Evolutionary conservation across 495 filamentous ascomycete genomes (phyloP), one percentile per base, ranked within the genome.

Genomic region (Penicillium bialowiezense): DNA sequence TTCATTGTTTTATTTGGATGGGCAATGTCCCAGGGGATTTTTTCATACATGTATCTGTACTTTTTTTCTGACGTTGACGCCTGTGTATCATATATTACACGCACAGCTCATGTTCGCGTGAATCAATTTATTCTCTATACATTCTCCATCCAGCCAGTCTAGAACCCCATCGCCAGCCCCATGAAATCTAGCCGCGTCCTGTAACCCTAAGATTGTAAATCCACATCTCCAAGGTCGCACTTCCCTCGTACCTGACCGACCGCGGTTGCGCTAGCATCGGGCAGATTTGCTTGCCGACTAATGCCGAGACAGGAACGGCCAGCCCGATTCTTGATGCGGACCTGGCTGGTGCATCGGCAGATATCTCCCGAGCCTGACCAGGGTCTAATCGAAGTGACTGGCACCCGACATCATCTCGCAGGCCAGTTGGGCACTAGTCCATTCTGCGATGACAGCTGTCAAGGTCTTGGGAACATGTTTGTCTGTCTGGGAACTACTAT

Each of bases 231-330:
- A 35, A 31, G 6, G 35, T 48, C 26, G 45, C 21, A 39, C 45
- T 48, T 13, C n/a, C 9, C 45, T 48, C 19, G 45, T 48, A 40
- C 45, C 44, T 48, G 44, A 48, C 44, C n/a, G 35, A 40, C 39
- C 13, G 14, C 33, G 41, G 41, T 37, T 51, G 48, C 48, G 53
- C 47, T 44, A 54, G 41, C 44, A 56, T 61, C 50, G 55, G 60
- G 60, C 60, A 58, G 58, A 59, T 61, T 64, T 61, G 55, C 55
- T 51, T 59, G 31, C 41, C 37, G 55, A 64, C 58, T 48, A 46
- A 44, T 39, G 41, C 50, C 55, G 52, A 60, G 53, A 50, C 48
- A 63, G 60, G 54, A 51, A 58, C 60, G 42, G 44, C 42, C 57
- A 45, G 60, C 29, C 48, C 42, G 48, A 39, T 60, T 60, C 20